Evolutionary conservation across 2,329 filamentous ascomycete species (phyloP).

Genomic region (Alternaria atra): DNA sequence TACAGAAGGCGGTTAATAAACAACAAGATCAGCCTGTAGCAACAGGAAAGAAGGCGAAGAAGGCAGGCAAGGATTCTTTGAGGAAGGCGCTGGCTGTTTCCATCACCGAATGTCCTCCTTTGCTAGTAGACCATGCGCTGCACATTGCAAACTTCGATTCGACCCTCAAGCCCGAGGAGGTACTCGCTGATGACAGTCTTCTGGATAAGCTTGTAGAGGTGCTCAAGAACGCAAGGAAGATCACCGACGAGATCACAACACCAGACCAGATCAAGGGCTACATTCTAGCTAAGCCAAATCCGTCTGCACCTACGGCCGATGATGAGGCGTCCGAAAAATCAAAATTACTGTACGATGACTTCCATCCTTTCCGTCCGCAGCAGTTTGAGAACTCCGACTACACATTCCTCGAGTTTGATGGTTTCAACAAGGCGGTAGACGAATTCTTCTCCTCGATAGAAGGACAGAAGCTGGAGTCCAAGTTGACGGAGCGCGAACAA

Average conservation of each 20-base stretch:
- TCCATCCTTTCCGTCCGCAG: slow-evolving; percentile 87
- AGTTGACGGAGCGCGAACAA: slow-evolving; percentile 81
- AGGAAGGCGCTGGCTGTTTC: slow-evolving; percentile 82
- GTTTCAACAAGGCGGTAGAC: slow-evolving; percentile 92
- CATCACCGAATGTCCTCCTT: slow-evolving; percentile 87
- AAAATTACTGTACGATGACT: slow-evolving; percentile 84
- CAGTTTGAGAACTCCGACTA: slow-evolving; percentile 77
- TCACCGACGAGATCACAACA: slow-evolving; percentile 74
- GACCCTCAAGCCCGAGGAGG: slow-evolving; percentile 70
- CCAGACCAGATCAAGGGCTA: slow-evolving; percentile 77
- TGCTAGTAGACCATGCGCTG: slow-evolving; percentile 87
- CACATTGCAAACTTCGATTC: slow-evolving; percentile 74
- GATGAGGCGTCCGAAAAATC: slow-evolving; percentile 55
- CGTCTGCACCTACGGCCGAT: slow-evolving; percentile 45
- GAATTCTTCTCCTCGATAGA: slow-evolving; percentile 98
- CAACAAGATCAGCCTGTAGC: slow-evolving; percentile 61
- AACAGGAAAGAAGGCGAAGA: slow-evolving; percentile 72
- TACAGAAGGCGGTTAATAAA: slow-evolving; percentile 72
- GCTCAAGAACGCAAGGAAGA: slow-evolving; percentile 73
- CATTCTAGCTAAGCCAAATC: slow-evolving; percentile 76
- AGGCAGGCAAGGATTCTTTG: slow-evolving; percentile 77
- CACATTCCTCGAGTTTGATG: slow-evolving; percentile 77
- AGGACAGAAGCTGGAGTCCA: slow-evolving; percentile 88
- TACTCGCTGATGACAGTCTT: slow-evolving; percentile 71
- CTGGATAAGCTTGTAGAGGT: slow-evolving; percentile 73